Evolutionary conservation across 108 stramenopile genomes (phyloP).

Genomic region (Cyclotella kingstonii): DNA sequence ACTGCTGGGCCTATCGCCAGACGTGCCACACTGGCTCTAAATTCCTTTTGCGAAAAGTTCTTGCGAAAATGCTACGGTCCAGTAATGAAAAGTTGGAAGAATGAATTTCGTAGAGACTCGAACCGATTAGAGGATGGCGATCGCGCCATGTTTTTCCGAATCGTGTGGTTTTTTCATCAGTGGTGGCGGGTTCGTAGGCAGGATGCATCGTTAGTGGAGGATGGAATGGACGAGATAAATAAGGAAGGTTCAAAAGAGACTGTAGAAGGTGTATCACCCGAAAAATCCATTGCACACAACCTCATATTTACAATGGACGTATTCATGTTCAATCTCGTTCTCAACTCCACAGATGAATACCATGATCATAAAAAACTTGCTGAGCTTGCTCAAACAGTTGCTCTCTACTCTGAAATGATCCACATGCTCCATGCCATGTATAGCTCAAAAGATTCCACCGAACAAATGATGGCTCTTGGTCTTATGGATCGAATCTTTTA

Average conservation of each 20-base stretch:
- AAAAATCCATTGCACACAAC: slow-evolving; percentile 36
- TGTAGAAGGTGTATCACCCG: background rate
- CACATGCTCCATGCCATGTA: slow-evolving; percentile 74
- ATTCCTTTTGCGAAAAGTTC: slow-evolving; percentile 73
- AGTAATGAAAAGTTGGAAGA: slow-evolving; percentile 86
- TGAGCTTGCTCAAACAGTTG: slow-evolving; percentile 66
- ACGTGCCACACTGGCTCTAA: slow-evolving; percentile 57
- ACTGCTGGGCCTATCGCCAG: slow-evolving; percentile 45
- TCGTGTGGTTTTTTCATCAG: slow-evolving; percentile 85
- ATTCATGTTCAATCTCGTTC: slow-evolving; percentile 88
- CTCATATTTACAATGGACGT: slow-evolving; percentile 91
- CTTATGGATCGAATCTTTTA: slow-evolving; percentile 84
- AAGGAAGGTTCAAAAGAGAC: background rate
- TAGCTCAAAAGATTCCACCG: slow-evolving; percentile 68
- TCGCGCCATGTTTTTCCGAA: slow-evolving; percentile 68
- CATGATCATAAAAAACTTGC: slow-evolving; percentile 62
- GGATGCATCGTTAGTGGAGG: slow-evolving; percentile 4
- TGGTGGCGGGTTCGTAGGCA: slow-evolving; percentile 66
- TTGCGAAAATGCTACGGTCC: slow-evolving; percentile 77
- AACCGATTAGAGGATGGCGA: slow-evolving; percentile 77
- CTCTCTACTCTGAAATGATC: slow-evolving; percentile 82
- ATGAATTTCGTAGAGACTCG: slow-evolving; percentile 88
- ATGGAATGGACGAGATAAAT: background rate
- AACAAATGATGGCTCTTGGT: slow-evolving; percentile 81
- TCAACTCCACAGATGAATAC: slow-evolving; percentile 70